Evolutionary conservation across 208 protist species (phyloP).

Genomic region (Leishmania major): DNA sequence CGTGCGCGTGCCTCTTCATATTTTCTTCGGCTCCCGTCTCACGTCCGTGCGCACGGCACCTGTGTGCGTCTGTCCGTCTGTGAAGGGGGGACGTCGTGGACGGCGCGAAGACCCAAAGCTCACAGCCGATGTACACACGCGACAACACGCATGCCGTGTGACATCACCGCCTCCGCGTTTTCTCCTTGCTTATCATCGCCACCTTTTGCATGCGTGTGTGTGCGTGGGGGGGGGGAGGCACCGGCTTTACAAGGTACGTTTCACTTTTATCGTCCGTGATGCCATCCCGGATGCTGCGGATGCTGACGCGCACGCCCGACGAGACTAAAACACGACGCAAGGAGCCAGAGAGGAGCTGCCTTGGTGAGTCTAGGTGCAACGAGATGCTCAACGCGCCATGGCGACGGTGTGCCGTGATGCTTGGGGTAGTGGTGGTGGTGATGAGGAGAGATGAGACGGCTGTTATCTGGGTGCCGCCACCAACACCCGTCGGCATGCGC

Average conservation of each 20-base stretch:
- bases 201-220: neutral
- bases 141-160: too few relatives aligned
- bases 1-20: too few relatives aligned
- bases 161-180: too few relatives aligned
- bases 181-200: too few relatives aligned
- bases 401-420: neutral
- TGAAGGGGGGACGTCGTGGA: neutral
- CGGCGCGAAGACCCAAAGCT: neutral
- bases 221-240: too few relatives aligned
- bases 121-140: neutral
- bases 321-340: neutral
- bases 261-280: neutral
- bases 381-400: neutral
- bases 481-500: neutral
- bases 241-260: neutral
- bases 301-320: neutral
- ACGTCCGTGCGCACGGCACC: neutral
- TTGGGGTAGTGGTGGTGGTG: neutral
- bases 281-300: neutral
- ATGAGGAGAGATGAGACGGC: too few relatives aligned
- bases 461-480: neutral
- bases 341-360: neutral
- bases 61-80: neutral
- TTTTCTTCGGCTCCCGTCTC: too few relatives aligned
- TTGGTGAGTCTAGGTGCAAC: neutral